Base-by-base conservation (phyloP, 2,329 filamentous ascomycete genomes). In the Colletotrichum cordylinicola region DNA sequence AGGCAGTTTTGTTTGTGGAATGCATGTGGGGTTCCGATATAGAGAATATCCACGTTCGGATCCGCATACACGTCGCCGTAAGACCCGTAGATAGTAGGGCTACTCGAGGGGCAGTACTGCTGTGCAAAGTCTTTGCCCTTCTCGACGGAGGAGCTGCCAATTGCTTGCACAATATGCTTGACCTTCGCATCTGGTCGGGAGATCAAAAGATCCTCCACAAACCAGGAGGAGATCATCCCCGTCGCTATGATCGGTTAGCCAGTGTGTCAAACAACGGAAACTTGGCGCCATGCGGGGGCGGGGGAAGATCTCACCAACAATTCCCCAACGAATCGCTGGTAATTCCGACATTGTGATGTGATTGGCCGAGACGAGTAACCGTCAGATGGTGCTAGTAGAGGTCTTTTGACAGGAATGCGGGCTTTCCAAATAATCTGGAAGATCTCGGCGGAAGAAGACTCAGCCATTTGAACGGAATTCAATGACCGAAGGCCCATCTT, bases 11-110 rank as follows among this genome's bases (percentile, higher is more conserved):
- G 80, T 75, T 84, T 85, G 79, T 88, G 87, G 68, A 88, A 86
- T 33, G 82, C 83, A 74, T 88, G 86, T 0, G 87, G 87, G 9
- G 84, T 87, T 43, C 86, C 87, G 55, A 88, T 85, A 79, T 88
- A 88, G 60, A 88, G 80, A 24, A 86, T 84, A 73, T 88, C 87
- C 31, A 88, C 86, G 10, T 83, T 73, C 0, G 84, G 80, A 72
- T 88, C 85, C 27, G 79, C 78, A 76, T 87, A 88, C 15, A 86
- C 81, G 37, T 85, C 81, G 4, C 81, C 78, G 68, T 88, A 88
- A 64, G 80, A 84, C 6, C 81, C 84, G 56, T 87, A 86, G 27
- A 87, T 72, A 13, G 80, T 77, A 4, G 86, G 85, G 8, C 72
- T 70, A 24, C 78, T 67, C 52, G 78, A 77, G 3, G 79, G 78